A percentile compares a stretch with the other conserved stretches of the same genome.
Conservation (phyloP, 257 asterid species). For the Nicotiana knightiana region DNA sequence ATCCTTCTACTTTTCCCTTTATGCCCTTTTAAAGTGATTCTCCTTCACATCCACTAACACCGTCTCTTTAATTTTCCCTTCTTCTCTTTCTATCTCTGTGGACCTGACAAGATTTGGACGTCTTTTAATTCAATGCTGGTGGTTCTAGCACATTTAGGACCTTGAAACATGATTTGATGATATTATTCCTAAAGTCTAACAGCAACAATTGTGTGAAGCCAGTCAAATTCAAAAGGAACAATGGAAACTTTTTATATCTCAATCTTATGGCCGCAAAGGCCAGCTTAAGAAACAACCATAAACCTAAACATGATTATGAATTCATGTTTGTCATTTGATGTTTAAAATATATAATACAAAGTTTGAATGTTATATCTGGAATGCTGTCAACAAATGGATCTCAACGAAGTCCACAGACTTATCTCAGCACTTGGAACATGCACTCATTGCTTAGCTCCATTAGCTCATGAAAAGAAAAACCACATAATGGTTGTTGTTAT, state of each 20-base stretch:
- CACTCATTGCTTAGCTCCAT: neutral
- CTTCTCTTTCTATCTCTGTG: neutral
- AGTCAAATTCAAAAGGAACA: neutral
- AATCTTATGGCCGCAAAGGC: neutral
- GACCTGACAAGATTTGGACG: neutral
- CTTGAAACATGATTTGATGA: neutral
- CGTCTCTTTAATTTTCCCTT: neutral
- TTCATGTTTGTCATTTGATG: neutral
- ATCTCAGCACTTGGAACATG: neutral
- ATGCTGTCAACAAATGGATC: neutral
- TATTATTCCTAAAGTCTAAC: neutral
- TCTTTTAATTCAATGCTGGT: neutral
- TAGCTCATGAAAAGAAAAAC: conserved; percentile 1
- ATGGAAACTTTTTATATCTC: neutral
- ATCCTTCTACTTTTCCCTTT: neutral
- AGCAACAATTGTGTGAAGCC: neutral
- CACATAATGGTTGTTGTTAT: neutral
- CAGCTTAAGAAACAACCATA: neutral
- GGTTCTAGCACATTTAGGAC: neutral
- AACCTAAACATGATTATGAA: neutral
- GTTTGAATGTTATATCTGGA: neutral
- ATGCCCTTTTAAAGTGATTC: neutral
- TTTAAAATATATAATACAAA: neutral
- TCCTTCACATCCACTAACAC: neutral
- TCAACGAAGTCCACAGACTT: neutral